Conservation (phyloP, 2,329 filamentous ascomycete genomes). For the Colletotrichum filicis region DNA sequence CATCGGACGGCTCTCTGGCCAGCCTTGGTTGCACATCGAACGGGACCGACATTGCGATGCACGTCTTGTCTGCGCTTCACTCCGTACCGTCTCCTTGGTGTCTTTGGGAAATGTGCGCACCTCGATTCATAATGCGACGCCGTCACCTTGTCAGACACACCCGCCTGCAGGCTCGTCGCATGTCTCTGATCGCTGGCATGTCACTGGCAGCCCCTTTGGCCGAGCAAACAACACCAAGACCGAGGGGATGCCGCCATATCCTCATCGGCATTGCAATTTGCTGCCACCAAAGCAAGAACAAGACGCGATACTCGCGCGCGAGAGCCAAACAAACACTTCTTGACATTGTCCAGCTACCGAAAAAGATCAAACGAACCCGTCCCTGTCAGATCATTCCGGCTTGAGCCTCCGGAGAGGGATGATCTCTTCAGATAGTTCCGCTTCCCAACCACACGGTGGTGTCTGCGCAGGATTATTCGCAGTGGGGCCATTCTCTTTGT, state of each 20-base stretch:
- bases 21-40: slow-evolving; percentile 1
- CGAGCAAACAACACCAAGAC: not conserved
- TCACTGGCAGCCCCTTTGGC: not conserved
- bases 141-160: slow-evolving; percentile 5
- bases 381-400: slow-evolving; percentile 15
- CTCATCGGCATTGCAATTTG: not conserved
- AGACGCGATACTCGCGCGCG: not conserved
- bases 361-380: slow-evolving; percentile 18
- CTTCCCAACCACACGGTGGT: not conserved
- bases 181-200: slow-evolving; percentile 14
- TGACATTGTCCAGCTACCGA: not conserved
- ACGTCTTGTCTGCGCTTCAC: slow-evolving; percentile 15
- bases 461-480: not conserved
- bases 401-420: slow-evolving; percentile 11
- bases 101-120: not conserved
- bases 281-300: not conserved
- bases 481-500: not conserved
- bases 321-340: not conserved
- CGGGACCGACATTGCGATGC: not conserved
- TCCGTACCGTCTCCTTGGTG: slow-evolving; percentile 3
- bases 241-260: not conserved
- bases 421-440: not conserved
- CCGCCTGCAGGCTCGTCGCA: slow-evolving; percentile 5
- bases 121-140: not conserved
- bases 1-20: not conserved